Evolutionary conservation across 2,329 filamentous ascomycete genomes (phyloP).

Genomic region (Aureobasidium sp.): DNA sequence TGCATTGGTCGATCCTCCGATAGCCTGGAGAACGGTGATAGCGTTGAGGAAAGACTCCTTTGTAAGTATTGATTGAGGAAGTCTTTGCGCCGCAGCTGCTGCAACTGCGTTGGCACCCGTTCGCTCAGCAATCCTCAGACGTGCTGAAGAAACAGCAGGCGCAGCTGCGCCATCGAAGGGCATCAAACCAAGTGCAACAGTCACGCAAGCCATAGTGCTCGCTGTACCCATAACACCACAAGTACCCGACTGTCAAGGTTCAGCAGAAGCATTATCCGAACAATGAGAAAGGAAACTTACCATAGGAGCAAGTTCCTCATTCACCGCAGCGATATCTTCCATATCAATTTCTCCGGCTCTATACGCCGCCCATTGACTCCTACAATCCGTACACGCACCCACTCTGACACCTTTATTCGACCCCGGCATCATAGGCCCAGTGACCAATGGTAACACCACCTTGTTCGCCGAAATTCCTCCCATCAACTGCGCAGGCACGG

Average conservation of each 20-base stretch:
- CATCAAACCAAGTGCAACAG: conserved; percentile 48
- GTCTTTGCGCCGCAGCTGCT: conserved; percentile 31
- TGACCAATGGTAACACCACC: conserved; percentile 60
- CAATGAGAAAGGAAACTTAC: conserved; percentile 33
- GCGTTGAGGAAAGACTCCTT: conserved; percentile 45
- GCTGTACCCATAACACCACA: conserved; percentile 55
- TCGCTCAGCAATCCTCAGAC: conserved; percentile 48
- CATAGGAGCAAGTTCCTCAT: conserved; percentile 66
- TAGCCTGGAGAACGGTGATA: conserved; percentile 39
- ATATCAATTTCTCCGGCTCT: conserved; percentile 60
- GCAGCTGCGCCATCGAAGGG: conserved; percentile 47
- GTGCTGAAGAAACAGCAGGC: conserved; percentile 46
- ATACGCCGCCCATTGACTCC: conserved; percentile 66
- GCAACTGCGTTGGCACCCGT: conserved; percentile 45
- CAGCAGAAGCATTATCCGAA: not conserved
- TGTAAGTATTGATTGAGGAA: conserved; percentile 40
- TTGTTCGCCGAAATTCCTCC: conserved; percentile 69
- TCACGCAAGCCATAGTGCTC: conserved; percentile 51
- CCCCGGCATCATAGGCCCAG: conserved; percentile 69
- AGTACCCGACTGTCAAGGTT: conserved; percentile 34
- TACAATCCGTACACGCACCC: conserved; percentile 68
- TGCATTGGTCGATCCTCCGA: conserved; percentile 40
- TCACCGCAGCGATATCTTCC: conserved; percentile 63
- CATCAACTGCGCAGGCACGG: conserved; percentile 67
- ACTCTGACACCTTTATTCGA: conserved; percentile 57